Conservation (phyloP, 2,329 filamentous ascomycete genomes). For the Xylariaceae sp. region DNA sequence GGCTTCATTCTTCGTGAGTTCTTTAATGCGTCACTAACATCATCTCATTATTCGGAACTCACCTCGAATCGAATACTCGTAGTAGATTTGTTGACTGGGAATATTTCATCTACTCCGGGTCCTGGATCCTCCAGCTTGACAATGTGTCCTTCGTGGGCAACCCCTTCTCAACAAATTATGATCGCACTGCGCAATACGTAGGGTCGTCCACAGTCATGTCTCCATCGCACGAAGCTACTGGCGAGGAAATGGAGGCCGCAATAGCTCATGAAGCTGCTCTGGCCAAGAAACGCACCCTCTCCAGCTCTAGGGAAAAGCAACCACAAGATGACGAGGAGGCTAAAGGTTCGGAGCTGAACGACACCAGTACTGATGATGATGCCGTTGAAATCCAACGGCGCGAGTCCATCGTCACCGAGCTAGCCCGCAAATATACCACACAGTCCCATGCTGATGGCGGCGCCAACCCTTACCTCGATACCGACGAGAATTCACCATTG, state of each 20-base stretch:
- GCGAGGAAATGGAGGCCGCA: constrained; percentile 2
- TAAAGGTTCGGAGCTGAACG: constrained; percentile 13
- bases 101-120: neutral
- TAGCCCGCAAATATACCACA: constrained; percentile 53
- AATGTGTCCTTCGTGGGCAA: constrained; percentile 41
- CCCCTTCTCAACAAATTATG: constrained; percentile 46
- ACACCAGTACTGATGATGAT: constrained; percentile 18
- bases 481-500: constrained; percentile 45
- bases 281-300: constrained; percentile 9
- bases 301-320: constrained; percentile 6
- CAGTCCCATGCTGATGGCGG: constrained; percentile 38
- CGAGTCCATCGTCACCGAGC: constrained; percentile 49
- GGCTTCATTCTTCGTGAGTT: too few relatives aligned
- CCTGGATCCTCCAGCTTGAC: constrained; percentile 4
- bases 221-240: constrained; percentile 19
- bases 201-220: constrained; percentile 35
- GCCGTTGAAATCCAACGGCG: constrained; percentile 27
- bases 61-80: neutral
- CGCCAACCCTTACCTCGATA: constrained; percentile 48
- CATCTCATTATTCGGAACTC: too few relatives aligned
- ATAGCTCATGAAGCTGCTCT: neutral
- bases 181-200: constrained; percentile 42
- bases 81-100: neutral
- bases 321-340: constrained; percentile 23
- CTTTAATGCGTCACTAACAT: too few relatives aligned